phyloP scores from a whole-genome alignment of 164 flowering plant species.

The Aristolochia contorta region DNA sequence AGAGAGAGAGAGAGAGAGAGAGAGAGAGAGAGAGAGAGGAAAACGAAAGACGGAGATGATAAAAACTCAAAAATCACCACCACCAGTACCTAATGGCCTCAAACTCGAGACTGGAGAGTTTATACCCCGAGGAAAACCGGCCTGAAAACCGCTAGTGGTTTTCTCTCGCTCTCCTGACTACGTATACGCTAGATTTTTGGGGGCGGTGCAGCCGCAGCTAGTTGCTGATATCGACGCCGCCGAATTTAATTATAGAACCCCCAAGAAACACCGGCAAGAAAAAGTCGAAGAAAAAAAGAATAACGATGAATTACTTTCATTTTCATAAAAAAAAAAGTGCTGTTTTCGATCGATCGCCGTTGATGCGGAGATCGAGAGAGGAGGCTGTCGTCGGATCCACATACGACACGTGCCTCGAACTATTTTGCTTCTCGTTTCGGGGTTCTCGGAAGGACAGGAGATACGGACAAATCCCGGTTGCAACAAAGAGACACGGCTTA shows the following conservation, averaged over 20 bases:
- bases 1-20: neutral
- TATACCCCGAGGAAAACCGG: neutral
- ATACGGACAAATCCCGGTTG: neutral
- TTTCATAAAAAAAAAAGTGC: no score
- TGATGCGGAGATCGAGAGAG: slow-evolving; percentile 1
- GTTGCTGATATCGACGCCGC: slow-evolving; percentile 10
- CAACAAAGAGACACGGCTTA: slow-evolving; percentile 6
- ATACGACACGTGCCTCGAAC: neutral
- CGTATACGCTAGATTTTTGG: slow-evolving; percentile 7
- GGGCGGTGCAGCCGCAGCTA: slow-evolving; percentile 2
- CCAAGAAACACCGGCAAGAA: neutral
- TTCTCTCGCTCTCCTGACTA: neutral
- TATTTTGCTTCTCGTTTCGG: neutral
- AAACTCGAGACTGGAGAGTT: slow-evolving; percentile 1
- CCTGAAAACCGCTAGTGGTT: slow-evolving; percentile 6
- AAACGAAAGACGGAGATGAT: neutral
- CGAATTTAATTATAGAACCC: slow-evolving; percentile 8
- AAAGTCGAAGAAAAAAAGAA: slow-evolving; percentile 1
- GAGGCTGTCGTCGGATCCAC: neutral
- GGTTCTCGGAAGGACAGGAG: neutral
- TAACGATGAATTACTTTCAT: no score
- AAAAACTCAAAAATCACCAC: neutral
- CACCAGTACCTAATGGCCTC: no score
- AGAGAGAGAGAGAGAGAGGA: neutral
- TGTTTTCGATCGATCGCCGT: slow-evolving; percentile 2